Evolutionary conservation across 2,329 filamentous ascomycete species (phyloP), one percentile per base, ranked within the genome.

Genomic region (Monosporascus cannonballus): DNA sequence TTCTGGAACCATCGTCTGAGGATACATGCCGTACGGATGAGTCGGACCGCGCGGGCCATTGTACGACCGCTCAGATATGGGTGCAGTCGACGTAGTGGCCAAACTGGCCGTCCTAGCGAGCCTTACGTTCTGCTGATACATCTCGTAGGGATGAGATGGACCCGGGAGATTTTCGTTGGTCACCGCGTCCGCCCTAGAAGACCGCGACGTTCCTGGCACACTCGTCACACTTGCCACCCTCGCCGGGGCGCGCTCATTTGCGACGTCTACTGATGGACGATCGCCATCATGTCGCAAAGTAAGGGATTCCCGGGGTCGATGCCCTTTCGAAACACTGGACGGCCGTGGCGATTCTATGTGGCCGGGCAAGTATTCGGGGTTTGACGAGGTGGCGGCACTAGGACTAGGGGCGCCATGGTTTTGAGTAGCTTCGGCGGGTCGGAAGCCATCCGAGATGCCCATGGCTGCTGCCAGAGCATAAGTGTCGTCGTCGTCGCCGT

Each of bases 1-100:
- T 41, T 52, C 83, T 1, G 77, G 70, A 4, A 83, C 78, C 0
- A 88, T 89, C 60, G 84, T 90, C 66, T 96, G 92, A 5, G 89
- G 80, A 63, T 96, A 96, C 77, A 96, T 82, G 41, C 79, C 82
- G 66, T 96, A 96, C 0, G 91, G 91, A 65, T 96, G 91, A 54
- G 89, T 83, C 8, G 91, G 91, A 3, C 83, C 83, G 48, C 76
- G 80, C 14, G 81, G 75, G 18, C 83, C 80, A 11, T 76, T 75
- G 60, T 86, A 83, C 3, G 84, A 79, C 58, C 72, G 78, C 65
- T 79, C 82, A 8, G 78, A 70, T 15, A 79, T 76, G 24, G 78
- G 80, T 45, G 80, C 73, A 14, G 89, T 91, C 7, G 87, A 85
- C 15, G 84, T 81, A 20, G 89, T 90, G n/a, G 83, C 80, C 38